These are phyloP conservation scores for Erysiphe pulchra DNA, from an alignment of 2,329 filamentous ascomycete genomes.

Conservation along the genomic window DNA sequence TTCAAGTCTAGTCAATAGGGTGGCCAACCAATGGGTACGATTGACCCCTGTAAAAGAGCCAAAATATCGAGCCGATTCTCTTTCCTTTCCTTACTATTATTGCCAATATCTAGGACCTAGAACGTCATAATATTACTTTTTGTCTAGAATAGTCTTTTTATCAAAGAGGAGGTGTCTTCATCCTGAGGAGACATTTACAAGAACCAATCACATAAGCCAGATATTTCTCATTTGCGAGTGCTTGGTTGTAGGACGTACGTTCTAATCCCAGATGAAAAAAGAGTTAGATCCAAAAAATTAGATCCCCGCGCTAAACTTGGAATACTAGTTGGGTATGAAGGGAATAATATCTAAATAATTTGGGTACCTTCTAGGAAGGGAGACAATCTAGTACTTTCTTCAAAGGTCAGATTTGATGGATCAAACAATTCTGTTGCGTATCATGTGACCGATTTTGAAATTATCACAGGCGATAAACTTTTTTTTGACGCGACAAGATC, in stretches of 20 bases:
- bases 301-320: not conserved
- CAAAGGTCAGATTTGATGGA: constrained; percentile 1
- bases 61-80: too few species aligned
- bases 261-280: not conserved
- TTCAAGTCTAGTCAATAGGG: too few species aligned
- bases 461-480: too few species aligned
- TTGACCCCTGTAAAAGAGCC: too few species aligned
- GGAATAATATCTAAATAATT: not conserved
- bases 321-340: not conserved
- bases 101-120: too few species aligned
- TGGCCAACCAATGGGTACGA: too few species aligned
- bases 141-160: too few species aligned
- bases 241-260: not conserved
- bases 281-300: not conserved
- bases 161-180: not conserved
- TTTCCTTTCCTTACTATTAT: too few species aligned
- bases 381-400: not conserved
- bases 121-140: too few species aligned
- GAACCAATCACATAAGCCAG: not conserved
- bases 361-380: not conserved
- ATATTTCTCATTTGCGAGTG: not conserved
- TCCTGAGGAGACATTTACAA: too few species aligned
- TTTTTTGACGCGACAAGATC: too few species aligned
- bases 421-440: not conserved
- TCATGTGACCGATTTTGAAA: not conserved